phyloP scores from a whole-genome alignment of 2,329 filamentous ascomycete genomes.

The Nemania sp. region DNA sequence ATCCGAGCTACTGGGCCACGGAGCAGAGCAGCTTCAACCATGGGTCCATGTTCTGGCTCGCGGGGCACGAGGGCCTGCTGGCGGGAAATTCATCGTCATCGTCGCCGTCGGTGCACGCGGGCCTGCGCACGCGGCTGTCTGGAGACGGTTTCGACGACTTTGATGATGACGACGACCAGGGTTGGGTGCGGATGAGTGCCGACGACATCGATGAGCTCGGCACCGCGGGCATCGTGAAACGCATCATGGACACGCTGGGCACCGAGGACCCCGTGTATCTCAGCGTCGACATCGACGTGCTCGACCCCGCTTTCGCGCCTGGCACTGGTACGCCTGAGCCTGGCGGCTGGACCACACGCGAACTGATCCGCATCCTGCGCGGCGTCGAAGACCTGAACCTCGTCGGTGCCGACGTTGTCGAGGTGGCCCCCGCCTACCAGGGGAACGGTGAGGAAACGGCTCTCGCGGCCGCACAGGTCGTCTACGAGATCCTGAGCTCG shows the following conservation, averaged over 20 bases:
- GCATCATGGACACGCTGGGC: conserved; percentile 73
- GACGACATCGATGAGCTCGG: conserved; percentile 89
- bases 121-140: conserved; percentile 75
- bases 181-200: conserved; percentile 77
- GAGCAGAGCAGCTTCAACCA: conserved; percentile 80
- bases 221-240: conserved; percentile 67
- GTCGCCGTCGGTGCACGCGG: conserved; percentile 76
- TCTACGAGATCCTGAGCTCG: conserved; percentile 81
- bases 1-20: conserved; percentile 73
- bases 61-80: conserved; percentile 78
- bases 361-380: conserved; percentile 80
- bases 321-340: conserved; percentile 89
- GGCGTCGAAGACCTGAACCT: conserved; percentile 83
- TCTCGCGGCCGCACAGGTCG: conserved; percentile 80
- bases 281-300: conserved; percentile 75
- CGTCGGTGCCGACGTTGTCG: conserved; percentile 87
- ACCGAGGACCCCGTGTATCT: conserved; percentile 79
- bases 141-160: conserved; percentile 68
- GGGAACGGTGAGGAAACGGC: conserved; percentile 72
- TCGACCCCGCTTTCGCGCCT: conserved; percentile 68
- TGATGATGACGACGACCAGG: conserved; percentile 72
- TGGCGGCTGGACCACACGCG: conserved; percentile 87
- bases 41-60: conserved; percentile 90
- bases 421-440: conserved; percentile 86
- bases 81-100: conserved; percentile 60